Evolutionary conservation across 108 stramenopile genomes (phyloP).

Genomic region (Nitzschia sp.): DNA sequence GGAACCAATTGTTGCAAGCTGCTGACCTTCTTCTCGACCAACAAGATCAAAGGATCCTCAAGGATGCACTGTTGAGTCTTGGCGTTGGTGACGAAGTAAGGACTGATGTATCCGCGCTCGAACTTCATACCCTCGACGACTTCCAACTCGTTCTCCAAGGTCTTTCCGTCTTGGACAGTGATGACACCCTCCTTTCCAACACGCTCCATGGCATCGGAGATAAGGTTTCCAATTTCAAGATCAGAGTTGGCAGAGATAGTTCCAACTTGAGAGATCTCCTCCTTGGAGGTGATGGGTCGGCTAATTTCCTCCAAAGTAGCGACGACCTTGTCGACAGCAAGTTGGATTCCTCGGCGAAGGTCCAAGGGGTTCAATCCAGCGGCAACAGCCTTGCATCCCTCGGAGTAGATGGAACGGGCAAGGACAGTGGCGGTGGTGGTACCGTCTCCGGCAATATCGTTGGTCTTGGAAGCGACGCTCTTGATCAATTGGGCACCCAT

Average conservation of each 20-base stretch:
- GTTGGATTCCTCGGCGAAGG: constrained; percentile 91
- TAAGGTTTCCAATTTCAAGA: constrained; percentile 89
- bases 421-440: constrained; percentile 99
- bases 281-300: constrained; percentile 92
- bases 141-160: constrained; percentile 97
- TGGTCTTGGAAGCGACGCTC: constrained; percentile 96
- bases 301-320: constrained; percentile 85
- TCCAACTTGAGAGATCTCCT: constrained; percentile 97
- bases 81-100: constrained; percentile 98
- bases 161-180: constrained; percentile 99
- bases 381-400: constrained; percentile 99
- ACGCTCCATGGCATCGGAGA: constrained; percentile 98
- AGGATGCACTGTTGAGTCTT: constrained; percentile 96
- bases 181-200: constrained; percentile 99
- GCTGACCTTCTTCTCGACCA: constrained; percentile 99
- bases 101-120: constrained; percentile 99
- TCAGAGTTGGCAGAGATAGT: constrained; percentile 99
- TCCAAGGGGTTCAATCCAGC: constrained; percentile 99
- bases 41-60: constrained; percentile 94
- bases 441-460: constrained; percentile 99
- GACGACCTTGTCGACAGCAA: constrained; percentile 91
- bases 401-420: constrained; percentile 95
- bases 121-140: constrained; percentile 99
- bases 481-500: constrained; percentile 97
- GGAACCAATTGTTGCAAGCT: constrained; percentile 95